Base-by-base conservation (phyloP, 2,329 filamentous ascomycete genomes). In the Bipolaris victoriae region DNA sequence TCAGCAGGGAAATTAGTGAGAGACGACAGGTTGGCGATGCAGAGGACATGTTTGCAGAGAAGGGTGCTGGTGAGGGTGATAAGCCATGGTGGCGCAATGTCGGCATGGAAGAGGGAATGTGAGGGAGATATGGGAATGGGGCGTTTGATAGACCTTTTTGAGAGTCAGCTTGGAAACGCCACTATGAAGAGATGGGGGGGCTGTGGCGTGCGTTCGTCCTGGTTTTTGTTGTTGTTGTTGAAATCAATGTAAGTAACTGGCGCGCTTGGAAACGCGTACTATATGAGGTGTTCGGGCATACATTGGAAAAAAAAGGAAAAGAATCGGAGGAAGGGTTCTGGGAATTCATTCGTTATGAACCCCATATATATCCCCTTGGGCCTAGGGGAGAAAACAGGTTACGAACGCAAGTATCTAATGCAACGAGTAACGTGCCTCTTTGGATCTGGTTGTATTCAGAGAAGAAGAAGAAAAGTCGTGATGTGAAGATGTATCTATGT, bases 11-110 rank as follows among this genome's bases (percentile, higher is more conserved):
- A 78, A 84, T 97, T 58, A 91, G 90, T 57, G 91, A 94, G 80
- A 84, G 93, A 64, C 90, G 90, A 77, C 93, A 97, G 79, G 93
- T 97, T 54, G 93, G 92, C 62, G 93, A 97, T 80, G 88, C 88
- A 54, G 91, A 91, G 78, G 87, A 86, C 73, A 84, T 92, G 81
- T 83, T 94, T 68, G 54, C 49, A 15, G 80, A 80, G 37, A 80
- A 70, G 18, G 63, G 39, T 13, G 31, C 26, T 15, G 13, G 65
- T 49, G 61, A 68, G 26, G 62, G 64, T 6, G 64, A 62, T 50
- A 63, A 61, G 53, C 70, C 70, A n/a, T 81, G 80, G 80, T 82
- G 80, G 80, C 73, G 77, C 45, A 79, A 80, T 60, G 79, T 82
- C 0, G 77, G 77, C 1, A 81, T 82, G 77, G 80, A 82, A 57